Percentiles rank a stretch among this genome's conserved stretches.
These are phyloP conservation scores for Aspergillus puulaauensis DNA, from an alignment of 2,329 filamentous ascomycete genomes.

Conservation along the genomic window DNA sequence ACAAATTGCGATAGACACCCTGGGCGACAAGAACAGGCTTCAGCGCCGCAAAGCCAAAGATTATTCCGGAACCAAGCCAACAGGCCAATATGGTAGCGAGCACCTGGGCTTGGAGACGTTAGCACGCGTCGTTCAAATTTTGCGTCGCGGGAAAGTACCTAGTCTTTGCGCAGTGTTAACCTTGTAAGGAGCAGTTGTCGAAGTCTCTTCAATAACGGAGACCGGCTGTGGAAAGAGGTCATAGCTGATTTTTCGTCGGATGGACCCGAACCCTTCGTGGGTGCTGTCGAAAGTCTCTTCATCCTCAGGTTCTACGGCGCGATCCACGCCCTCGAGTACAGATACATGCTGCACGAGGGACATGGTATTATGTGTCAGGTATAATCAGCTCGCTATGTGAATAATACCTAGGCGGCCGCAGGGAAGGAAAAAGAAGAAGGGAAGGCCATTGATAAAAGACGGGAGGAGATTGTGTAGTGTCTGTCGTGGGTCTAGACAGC, in stretches of 20 bases:
- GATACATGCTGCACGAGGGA: conserved; percentile 55
- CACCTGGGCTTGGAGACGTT: conserved; percentile 54
- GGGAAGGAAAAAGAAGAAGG: not conserved
- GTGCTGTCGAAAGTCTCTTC: conserved; percentile 13
- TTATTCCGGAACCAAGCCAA: conserved; percentile 72
- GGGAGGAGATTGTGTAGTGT: not conserved
- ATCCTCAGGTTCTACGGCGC: conserved; percentile 32
- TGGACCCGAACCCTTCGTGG: conserved; percentile 12
- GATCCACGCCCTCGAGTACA: conserved; percentile 50
- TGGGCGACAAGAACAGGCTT: conserved; percentile 76
- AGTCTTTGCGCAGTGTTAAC: conserved; percentile 41
- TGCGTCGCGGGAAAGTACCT: conserved; percentile 21
- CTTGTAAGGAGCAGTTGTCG: conserved; percentile 51
- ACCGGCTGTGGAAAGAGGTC: conserved; percentile 47
- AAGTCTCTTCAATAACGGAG: conserved; percentile 38
- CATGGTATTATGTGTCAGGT: conserved; percentile 33
- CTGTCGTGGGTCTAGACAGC: not conserved
- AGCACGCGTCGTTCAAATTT: not conserved
- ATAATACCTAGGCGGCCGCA: not conserved
- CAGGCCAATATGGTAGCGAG: conserved; percentile 67
- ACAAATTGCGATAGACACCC: conserved; percentile 68
- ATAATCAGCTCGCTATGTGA: not conserved
- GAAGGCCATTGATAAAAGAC: not conserved
- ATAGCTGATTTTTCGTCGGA: conserved; percentile 30
- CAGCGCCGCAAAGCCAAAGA: conserved; percentile 82